Conservation (phyloP, 2,329 filamentous ascomycete species). For the Fusarium oligoseptatum region DNA sequence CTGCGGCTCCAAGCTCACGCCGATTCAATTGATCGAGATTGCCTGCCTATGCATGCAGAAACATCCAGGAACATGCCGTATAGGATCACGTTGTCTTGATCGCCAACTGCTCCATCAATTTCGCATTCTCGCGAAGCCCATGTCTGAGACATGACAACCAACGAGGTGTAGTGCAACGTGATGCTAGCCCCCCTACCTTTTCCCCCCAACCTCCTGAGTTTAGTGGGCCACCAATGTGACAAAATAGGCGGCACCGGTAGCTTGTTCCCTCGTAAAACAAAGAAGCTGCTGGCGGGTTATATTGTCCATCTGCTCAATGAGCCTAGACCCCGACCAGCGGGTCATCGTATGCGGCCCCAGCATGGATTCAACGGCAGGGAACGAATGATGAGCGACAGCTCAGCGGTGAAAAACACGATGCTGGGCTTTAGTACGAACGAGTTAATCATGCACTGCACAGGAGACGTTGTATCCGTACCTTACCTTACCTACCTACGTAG, state of each 20-base stretch:
- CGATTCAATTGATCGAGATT: constrained; percentile 2
- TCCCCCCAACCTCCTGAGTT: constrained; percentile 36
- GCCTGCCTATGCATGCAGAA: background rate
- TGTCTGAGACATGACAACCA: constrained; percentile 11
- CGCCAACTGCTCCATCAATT: constrained; percentile 1
- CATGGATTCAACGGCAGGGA: constrained; percentile 24
- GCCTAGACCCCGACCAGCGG: constrained; percentile 8
- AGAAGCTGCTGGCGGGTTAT: constrained; percentile 11
- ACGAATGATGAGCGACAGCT: constrained; percentile 7
- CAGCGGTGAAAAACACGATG: constrained; percentile 13
- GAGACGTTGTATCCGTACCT: background rate
- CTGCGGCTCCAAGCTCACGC: background rate
- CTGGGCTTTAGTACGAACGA: constrained; percentile 7
- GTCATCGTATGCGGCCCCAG: constrained; percentile 17
- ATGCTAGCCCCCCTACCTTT: constrained; percentile 15
- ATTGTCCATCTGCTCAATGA: constrained; percentile 19
- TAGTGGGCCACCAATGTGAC: constrained; percentile 12
- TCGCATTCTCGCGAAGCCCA: background rate
- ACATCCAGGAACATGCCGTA: background rate
- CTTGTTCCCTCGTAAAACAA: no score
- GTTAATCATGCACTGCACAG: constrained; percentile 7
- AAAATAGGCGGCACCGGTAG: constrained; percentile 9
- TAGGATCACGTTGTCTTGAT: constrained; percentile 5
- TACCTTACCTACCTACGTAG: background rate
- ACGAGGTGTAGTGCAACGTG: constrained; percentile 16